Evolutionary conservation across 768 basidiomycete species (phyloP).

Genomic region (Lactarius pseudohatsudake): DNA sequence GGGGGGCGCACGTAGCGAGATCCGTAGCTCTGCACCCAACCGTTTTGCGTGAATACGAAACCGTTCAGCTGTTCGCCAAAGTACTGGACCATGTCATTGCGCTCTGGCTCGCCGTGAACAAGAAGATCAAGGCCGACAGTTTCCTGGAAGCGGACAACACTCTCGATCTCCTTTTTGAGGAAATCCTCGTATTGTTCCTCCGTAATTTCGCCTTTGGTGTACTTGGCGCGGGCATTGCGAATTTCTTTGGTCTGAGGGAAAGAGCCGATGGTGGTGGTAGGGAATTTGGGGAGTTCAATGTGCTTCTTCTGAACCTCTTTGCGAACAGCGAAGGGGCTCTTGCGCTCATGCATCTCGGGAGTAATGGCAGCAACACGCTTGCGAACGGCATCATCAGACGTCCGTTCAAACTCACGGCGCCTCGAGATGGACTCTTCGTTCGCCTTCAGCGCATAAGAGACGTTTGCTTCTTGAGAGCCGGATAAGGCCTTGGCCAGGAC

Average conservation of each 20-base stretch:
- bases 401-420: constrained; percentile 92
- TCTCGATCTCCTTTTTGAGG: constrained; percentile 96
- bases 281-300: constrained; percentile 93
- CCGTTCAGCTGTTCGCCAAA: constrained; percentile 95
- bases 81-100: constrained; percentile 99
- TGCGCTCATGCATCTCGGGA: constrained; percentile 79
- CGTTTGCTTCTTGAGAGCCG: constrained; percentile 73
- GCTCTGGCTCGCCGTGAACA: constrained; percentile 98
- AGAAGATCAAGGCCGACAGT: constrained; percentile 92
- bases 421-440: constrained; percentile 90
- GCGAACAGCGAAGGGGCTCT: constrained; percentile 85
- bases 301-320: constrained; percentile 86
- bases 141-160: constrained; percentile 96
- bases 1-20: constrained; percentile 99
- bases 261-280: constrained; percentile 97
- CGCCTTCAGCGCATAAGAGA: constrained; percentile 75
- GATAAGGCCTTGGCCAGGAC: constrained; percentile 82
- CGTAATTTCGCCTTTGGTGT: constrained; percentile 88
- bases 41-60: constrained; percentile 98
- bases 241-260: constrained; percentile 99
- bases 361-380: constrained; percentile 94
- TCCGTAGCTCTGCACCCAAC: constrained; percentile 99
- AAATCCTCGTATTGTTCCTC: constrained; percentile 90
- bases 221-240: constrained; percentile 92
- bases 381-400: constrained; percentile 91